Evolutionary conservation across 805 yeast genomes (phyloP).

Genomic region (Grigorovia jiainica): DNA sequence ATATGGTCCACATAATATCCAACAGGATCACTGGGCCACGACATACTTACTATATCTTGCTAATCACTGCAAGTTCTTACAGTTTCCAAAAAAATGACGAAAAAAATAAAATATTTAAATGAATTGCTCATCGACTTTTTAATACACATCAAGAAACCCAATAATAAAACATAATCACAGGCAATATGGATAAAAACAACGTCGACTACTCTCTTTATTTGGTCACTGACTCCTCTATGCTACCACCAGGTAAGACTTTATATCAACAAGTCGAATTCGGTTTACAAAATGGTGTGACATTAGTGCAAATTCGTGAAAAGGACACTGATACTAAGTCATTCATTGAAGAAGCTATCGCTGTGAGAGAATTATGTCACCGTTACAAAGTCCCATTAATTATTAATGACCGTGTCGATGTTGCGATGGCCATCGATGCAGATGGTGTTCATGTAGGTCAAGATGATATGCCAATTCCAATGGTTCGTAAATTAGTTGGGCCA

Average conservation of each 20-base stretch:
- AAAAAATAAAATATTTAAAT: not conserved
- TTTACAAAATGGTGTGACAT: conserved; percentile 62
- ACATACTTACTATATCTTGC: too few species aligned
- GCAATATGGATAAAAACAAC: conserved; percentile 7
- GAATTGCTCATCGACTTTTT: conserved; percentile 27
- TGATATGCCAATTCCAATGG: conserved; percentile 55
- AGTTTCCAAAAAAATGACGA: not conserved
- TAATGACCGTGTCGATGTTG: conserved; percentile 82
- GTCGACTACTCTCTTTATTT: conserved; percentile 51
- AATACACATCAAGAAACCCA: conserved; percentile 36
- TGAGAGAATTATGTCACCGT: conserved; percentile 52
- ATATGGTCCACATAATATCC: conserved; percentile 36
- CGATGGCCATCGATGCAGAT: conserved; percentile 80
- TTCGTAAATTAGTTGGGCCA: conserved; percentile 58
- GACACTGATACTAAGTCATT: conserved; percentile 57
- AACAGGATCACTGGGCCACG: conserved; percentile 35
- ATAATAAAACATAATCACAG: conserved; percentile 31
- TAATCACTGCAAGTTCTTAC: not conserved
- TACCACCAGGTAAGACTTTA: conserved; percentile 51
- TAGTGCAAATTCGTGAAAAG: conserved; percentile 81
- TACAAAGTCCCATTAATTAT: conserved; percentile 68
- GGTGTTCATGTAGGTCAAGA: conserved; percentile 92
- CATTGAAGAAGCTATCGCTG: conserved; percentile 46
- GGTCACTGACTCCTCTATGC: conserved; percentile 71
- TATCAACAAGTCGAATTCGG: conserved; percentile 55